These are phyloP conservation scores for Herpetospermum pedunculosum DNA, from an alignment of 306 rosid species.

Conservation along the genomic window DNA sequence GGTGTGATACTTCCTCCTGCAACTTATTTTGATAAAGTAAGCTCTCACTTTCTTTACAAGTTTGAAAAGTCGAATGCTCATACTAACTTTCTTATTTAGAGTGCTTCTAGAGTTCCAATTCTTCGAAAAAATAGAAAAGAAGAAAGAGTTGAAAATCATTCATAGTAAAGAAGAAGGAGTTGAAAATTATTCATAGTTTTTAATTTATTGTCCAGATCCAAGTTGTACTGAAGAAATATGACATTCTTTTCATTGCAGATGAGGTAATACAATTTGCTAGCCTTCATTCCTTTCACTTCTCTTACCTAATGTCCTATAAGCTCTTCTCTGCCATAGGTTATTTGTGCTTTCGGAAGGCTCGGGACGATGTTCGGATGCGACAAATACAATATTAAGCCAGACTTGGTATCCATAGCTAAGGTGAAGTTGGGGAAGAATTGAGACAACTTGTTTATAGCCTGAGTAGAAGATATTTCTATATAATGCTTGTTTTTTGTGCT, in stretches of 20 bases:
- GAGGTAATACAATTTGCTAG: constrained; percentile 35
- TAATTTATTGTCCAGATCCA: constrained; percentile 45
- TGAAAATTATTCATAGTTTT: neutral
- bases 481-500: constrained; percentile 2
- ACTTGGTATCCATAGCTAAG: constrained; percentile 87
- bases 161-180: neutral
- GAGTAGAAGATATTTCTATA: neutral
- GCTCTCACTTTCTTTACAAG: neutral
- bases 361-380: constrained; percentile 88
- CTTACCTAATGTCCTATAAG: constrained; percentile 7
- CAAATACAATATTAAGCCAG: constrained; percentile 83
- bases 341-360: constrained; percentile 94
- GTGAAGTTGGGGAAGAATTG: constrained; percentile 17
- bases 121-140: neutral
- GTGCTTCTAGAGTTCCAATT: neutral
- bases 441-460: neutral
- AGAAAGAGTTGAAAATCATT: neutral
- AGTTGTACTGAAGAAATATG: constrained; percentile 85
- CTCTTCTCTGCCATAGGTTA: constrained; percentile 40
- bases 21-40: constrained; percentile 84
- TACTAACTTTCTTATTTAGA: neutral
- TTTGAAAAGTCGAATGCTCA: neutral
- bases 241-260: constrained; percentile 88
- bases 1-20: constrained; percentile 88
- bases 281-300: constrained; percentile 10